These are phyloP conservation scores for Angomonas deanei DNA, from an alignment of 208 protist species.

Conservation along the genomic window DNA sequence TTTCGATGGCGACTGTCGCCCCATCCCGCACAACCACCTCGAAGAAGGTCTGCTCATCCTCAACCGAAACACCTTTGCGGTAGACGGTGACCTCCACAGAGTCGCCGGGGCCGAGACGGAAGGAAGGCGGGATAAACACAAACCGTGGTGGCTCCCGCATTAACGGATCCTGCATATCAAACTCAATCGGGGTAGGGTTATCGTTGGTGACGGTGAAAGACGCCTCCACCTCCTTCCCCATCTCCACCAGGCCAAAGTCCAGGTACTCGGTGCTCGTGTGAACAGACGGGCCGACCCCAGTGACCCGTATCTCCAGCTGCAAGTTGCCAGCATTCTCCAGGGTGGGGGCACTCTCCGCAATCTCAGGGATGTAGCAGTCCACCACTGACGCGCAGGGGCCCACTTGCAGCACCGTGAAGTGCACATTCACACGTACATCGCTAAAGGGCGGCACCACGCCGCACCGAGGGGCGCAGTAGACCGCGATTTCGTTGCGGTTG, in stretches of 20 bases:
- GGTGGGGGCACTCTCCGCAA: slow-evolving; percentile 17
- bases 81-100: slow-evolving; percentile 88
- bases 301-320: slow-evolving; percentile 37
- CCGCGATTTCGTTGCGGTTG: slow-evolving; percentile 28
- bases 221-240: slow-evolving; percentile 54
- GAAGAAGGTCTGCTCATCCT: slow-evolving; percentile 85
- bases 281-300: slow-evolving; percentile 67
- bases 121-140: slow-evolving; percentile 71
- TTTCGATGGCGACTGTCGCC: slow-evolving; percentile 71
- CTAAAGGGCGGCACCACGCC: slow-evolving; percentile 48
- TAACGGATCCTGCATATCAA: slow-evolving; percentile 71
- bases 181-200: slow-evolving; percentile 73
- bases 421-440: slow-evolving; percentile 38
- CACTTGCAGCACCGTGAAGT: slow-evolving; percentile 51
- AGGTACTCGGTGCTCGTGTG: slow-evolving; percentile 70
- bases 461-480: slow-evolving; percentile 57
- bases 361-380: slow-evolving; percentile 68
- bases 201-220: slow-evolving; percentile 87
- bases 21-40: slow-evolving; percentile 76
- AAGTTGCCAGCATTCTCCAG: slow-evolving; percentile 5
- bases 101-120: slow-evolving; percentile 64
- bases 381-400: slow-evolving; percentile 43
- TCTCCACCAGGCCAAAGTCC: slow-evolving; percentile 86
- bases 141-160: slow-evolving; percentile 76
- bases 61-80: slow-evolving; percentile 63